A percentile compares a stretch with the other conserved stretches of the same genome.
Conservation (phyloP, 2,329 filamentous ascomycete genomes). For the Diaporthe sp. region DNA sequence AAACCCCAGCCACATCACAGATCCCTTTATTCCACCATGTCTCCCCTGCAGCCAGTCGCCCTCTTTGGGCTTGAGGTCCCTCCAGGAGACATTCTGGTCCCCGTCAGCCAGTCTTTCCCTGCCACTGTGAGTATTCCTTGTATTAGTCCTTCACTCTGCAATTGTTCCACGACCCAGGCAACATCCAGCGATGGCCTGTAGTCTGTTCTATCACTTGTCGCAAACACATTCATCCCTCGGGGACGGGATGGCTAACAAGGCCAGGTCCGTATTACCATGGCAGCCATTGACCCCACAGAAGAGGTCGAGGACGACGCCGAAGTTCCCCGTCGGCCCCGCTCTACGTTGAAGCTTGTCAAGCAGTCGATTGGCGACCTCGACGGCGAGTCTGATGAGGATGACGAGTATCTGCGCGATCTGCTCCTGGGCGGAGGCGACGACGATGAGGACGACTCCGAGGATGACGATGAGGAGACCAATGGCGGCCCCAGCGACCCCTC, state of each 20-base stretch:
- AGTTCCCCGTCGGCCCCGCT: constrained; percentile 75
- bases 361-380: constrained; percentile 72
- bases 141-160: not conserved
- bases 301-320: constrained; percentile 76
- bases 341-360: constrained; percentile 93
- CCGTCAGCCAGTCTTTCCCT: constrained; percentile 83
- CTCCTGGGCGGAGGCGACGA: constrained; percentile 66
- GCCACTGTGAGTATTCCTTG: constrained; percentile 77
- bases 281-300: constrained; percentile 92
- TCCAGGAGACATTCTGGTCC: constrained; percentile 84
- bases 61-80: constrained; percentile 95
- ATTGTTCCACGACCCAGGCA: not conserved
- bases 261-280: constrained; percentile 98
- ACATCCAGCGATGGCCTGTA: not conserved
- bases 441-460: constrained; percentile 65
- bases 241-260: constrained; percentile 35
- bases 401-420: constrained; percentile 73
- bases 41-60: constrained; percentile 74
- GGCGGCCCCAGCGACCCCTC: constrained; percentile 92
- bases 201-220: constrained; percentile 32
- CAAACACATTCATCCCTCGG: not conserved
- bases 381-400: constrained; percentile 74
- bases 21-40: constrained; percentile 59
- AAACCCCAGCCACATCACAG: not conserved
- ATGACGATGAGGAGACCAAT: constrained; percentile 77